Evolutionary conservation across 2,329 filamentous ascomycete genomes (phyloP).

Genomic region (Ophiostoma himal-ulmi): DNA sequence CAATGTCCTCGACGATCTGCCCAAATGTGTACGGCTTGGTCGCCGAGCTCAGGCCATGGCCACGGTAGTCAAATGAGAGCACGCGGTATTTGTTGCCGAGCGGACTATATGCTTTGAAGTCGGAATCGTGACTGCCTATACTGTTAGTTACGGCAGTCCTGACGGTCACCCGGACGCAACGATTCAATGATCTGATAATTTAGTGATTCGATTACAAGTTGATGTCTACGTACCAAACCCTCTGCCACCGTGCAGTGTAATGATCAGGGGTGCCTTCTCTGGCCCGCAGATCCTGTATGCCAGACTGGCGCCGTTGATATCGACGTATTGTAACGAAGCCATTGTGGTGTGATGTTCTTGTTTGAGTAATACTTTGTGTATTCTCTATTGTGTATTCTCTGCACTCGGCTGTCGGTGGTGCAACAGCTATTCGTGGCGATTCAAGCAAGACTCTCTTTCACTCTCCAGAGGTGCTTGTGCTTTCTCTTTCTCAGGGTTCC

Average conservation of each 20-base stretch:
- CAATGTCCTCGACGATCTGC: slow-evolving; percentile 37
- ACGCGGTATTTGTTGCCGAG: slow-evolving; percentile 31
- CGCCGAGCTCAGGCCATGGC: slow-evolving; percentile 34
- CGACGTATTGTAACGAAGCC: slow-evolving; percentile 27
- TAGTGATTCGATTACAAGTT: background rate
- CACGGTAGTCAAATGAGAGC: slow-evolving; percentile 36
- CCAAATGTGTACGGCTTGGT: slow-evolving; percentile 35
- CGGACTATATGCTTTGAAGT: slow-evolving; percentile 33
- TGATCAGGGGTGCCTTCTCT: slow-evolving; percentile 32
- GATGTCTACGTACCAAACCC: slow-evolving; percentile 31
- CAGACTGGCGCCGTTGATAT: slow-evolving; percentile 34
- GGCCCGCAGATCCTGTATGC: slow-evolving; percentile 33
- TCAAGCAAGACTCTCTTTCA: background rate
- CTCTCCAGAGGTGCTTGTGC: background rate
- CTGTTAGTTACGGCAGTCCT: background rate
- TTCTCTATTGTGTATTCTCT: background rate
- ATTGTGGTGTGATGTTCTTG: background rate
- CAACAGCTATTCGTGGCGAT: background rate
- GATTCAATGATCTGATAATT: too few relatives aligned
- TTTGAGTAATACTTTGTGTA: background rate
- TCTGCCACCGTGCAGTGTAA: slow-evolving; percentile 36
- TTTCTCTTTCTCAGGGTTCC: background rate
- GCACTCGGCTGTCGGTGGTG: background rate
- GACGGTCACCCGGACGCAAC: too few relatives aligned
- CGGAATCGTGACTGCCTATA: slow-evolving; percentile 33